phyloP scores from a whole-genome alignment of 352 stramenopile genomes.

The Globisporangium spinosum region DNA sequence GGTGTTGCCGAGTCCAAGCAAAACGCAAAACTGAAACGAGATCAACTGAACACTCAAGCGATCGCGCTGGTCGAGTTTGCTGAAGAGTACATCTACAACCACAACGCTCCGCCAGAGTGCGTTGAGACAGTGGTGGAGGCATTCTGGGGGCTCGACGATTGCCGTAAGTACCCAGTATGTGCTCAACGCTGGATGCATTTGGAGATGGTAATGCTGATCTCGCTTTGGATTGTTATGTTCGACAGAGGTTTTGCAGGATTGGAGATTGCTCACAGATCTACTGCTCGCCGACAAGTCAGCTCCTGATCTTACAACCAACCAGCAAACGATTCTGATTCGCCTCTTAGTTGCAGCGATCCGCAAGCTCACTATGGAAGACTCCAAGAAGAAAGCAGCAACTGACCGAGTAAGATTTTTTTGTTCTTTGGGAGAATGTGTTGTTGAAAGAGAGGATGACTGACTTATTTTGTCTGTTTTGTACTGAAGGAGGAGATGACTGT shows the following conservation, averaged over 20 bases:
- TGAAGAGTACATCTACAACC: slow-evolving; percentile 79
- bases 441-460: background rate
- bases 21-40: slow-evolving; percentile 63
- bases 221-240: slow-evolving; percentile 13
- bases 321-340: slow-evolving; percentile 76
- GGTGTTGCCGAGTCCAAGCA: slow-evolving; percentile 66
- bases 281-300: slow-evolving; percentile 78
- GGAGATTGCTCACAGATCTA: slow-evolving; percentile 69
- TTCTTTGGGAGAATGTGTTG: background rate
- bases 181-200: background rate
- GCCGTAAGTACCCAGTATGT: slow-evolving; percentile 50
- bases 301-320: slow-evolving; percentile 71
- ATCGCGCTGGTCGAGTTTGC: slow-evolving; percentile 89
- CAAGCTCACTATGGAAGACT: slow-evolving; percentile 44
- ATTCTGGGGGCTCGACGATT: slow-evolving; percentile 85
- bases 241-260: slow-evolving; percentile 80
- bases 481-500: slow-evolving; percentile 72
- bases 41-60: slow-evolving; percentile 82
- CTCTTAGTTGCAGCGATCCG: slow-evolving; percentile 65
- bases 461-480: background rate
- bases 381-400: slow-evolving; percentile 49
- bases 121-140: slow-evolving; percentile 80
- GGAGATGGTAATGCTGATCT: slow-evolving; percentile 4
- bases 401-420: slow-evolving; percentile 38
- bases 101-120: slow-evolving; percentile 47